Conservation (phyloP, 169 alveolate genomes). For the Fabrea salina region DNA sequence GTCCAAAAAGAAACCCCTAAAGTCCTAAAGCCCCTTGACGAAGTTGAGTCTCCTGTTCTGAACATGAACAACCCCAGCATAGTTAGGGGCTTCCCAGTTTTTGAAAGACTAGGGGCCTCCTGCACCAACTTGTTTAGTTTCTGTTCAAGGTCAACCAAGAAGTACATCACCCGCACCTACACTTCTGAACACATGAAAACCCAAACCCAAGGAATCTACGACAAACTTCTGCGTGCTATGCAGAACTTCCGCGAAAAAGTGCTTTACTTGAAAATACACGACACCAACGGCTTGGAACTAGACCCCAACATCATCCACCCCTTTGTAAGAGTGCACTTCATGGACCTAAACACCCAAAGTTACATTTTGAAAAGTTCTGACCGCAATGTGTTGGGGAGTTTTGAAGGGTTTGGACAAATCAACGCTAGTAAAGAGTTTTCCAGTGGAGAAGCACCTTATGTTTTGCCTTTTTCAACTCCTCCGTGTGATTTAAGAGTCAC, state of each 20-base stretch:
- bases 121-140: constrained; percentile 7
- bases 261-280: constrained; percentile 25
- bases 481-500: constrained; percentile 70
- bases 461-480: constrained; percentile 65
- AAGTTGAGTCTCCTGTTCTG: not conserved
- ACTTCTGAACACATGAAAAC: constrained; percentile 10
- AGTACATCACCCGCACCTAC: not conserved
- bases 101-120: not conserved
- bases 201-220: not conserved
- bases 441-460: constrained; percentile 43
- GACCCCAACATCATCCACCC: constrained; percentile 72
- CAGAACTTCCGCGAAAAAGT: not conserved
- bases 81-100: constrained; percentile 1
- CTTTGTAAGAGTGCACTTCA: constrained; percentile 70
- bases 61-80: not conserved
- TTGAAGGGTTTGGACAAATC: constrained; percentile 28
- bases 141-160: not conserved
- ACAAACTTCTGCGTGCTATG: not conserved
- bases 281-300: constrained; percentile 63
- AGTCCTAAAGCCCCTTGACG: not conserved
- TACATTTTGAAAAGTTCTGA: constrained; percentile 58
- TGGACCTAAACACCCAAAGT: constrained; percentile 57
- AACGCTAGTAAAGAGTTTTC: constrained; percentile 41
- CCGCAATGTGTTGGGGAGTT: not conserved
- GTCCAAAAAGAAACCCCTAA: no score